Base-by-base conservation (phyloP, 176 grass and related monocot species). In the Musa troglodytarum region DNA sequence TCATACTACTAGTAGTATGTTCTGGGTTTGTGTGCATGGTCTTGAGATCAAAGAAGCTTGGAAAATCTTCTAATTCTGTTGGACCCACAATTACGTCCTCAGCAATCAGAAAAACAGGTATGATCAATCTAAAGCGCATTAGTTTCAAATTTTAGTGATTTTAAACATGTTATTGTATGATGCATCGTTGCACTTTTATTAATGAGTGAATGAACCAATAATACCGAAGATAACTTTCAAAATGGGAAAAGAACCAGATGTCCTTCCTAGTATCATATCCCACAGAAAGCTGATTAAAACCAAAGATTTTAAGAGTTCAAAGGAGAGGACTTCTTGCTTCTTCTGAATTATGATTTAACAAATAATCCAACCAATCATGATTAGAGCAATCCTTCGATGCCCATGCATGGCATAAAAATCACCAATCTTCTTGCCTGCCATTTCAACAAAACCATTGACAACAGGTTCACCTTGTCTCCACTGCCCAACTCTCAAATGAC, bases 21-120 rank as follows among this genome's bases (percentile, higher is more conserved):
- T 79, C 86, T 69, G 90, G 84, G 57, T 21, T 73, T 65, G 79
- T 87, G n/a, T 65, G 82, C 80, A 65, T 89, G 57, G 34, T 83
- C 17, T 88, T 82, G 80, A 93, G 69, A 79, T 87, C 77, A 56
- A 87, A 83, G 80, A 73, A 85, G 80, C 21, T 56, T 74, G 75
- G 80, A 87, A 78, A 69, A 56, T 72, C 82, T 73, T 75, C 71
- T 73, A 64, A 15, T 53, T 74, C 73, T 66, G 72, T 25, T 17
- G 77, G 74, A 21, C 80, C 81, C 66, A 66, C 69, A 83, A 81
- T 83, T 65, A 78, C 81, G 65, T 82, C 75, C 0, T 79, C 82
- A 49, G 43, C 69, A 54, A 87, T 80, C 22, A 85, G 71, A 79
- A 89, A 87, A 93, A 53, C 87, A 76, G 90, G 87, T 93, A 87